Evolutionary conservation across 2,329 filamentous ascomycete species (phyloP).

Genomic region (Verticillium zaregamsianum): DNA sequence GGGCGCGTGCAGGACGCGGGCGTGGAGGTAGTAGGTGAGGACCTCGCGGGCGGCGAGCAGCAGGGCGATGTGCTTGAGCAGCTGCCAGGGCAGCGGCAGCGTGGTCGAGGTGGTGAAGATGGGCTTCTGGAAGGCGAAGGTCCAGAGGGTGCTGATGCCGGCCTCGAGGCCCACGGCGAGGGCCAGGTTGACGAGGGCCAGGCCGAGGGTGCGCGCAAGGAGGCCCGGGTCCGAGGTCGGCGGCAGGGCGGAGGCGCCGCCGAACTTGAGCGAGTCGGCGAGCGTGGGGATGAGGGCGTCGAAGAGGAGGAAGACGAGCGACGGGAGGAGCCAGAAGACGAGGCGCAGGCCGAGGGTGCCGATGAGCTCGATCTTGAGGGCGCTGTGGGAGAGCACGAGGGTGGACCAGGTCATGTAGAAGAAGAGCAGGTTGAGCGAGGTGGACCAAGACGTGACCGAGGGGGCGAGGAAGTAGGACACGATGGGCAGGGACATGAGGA

Average conservation of each 20-base stretch:
- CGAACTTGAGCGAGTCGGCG: slow-evolving; percentile 64
- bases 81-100: slow-evolving; percentile 49
- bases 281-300: slow-evolving; percentile 68
- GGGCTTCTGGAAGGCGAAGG: slow-evolving; percentile 27
- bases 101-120: slow-evolving; percentile 44
- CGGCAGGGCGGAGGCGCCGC: slow-evolving; percentile 48
- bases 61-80: slow-evolving; percentile 42
- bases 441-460: slow-evolving; percentile 63
- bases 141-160: slow-evolving; percentile 31
- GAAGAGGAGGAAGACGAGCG: slow-evolving; percentile 67
- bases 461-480: slow-evolving; percentile 63
- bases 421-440: slow-evolving; percentile 79
- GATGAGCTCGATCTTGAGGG: slow-evolving; percentile 70
- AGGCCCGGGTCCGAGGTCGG: slow-evolving; percentile 30
- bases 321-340: slow-evolving; percentile 69
- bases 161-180: slow-evolving; percentile 40
- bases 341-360: slow-evolving; percentile 64
- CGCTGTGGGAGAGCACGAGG: slow-evolving; percentile 71
- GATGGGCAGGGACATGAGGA: slow-evolving; percentile 69
- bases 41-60: slow-evolving; percentile 47
- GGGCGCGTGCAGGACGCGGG: slow-evolving; percentile 60
- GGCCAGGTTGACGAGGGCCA: slow-evolving; percentile 42
- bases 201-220: slow-evolving; percentile 30
- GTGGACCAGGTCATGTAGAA: slow-evolving; percentile 91
- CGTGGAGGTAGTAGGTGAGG: slow-evolving; percentile 71